Percentiles rank a stretch among this genome's conserved stretches.
Conservation (phyloP, 768 basidiomycete genomes). For the Myochromella boudieri region DNA sequence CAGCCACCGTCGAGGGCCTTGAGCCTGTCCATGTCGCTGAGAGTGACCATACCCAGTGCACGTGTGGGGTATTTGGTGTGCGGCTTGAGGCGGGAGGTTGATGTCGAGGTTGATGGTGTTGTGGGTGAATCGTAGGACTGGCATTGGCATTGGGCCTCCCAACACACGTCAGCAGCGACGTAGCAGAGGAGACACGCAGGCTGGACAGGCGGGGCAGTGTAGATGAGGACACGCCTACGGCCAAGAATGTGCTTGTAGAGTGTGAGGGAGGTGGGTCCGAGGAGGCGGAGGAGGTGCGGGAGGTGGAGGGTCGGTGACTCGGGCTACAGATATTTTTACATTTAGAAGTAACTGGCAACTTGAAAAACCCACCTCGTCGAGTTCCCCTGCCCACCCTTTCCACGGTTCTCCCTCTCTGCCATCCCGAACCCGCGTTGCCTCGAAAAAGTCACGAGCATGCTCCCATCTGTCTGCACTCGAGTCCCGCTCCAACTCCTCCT, state of each 20-base stretch:
- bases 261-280: conserved; percentile 78
- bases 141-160: conserved; percentile 36
- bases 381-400: conserved; percentile 68
- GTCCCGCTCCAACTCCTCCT: too few species aligned
- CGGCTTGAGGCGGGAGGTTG: too few species aligned
- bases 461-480: too few species aligned
- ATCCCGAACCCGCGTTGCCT: conserved; percentile 55
- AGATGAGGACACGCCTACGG: conserved; percentile 74
- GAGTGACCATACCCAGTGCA: conserved; percentile 79
- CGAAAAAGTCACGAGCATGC: conserved; percentile 61
- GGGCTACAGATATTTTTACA: not conserved
- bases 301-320: conserved; percentile 66
- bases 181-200: conserved; percentile 77
- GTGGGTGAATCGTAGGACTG: too few species aligned
- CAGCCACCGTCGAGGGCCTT: conserved; percentile 53
- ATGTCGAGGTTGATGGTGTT: too few species aligned
- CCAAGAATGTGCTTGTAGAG: conserved; percentile 79
- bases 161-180: conserved; percentile 56
- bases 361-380: conserved; percentile 52
- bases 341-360: conserved; percentile 5
- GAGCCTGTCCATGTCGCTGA: conserved; percentile 68
- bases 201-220: conserved; percentile 78
- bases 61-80: conserved; percentile 55
- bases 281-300: conserved; percentile 70
- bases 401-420: conserved; percentile 61